Evolutionary conservation across 202 grass and related monocot species (phyloP).

Genomic region (Eragrostis tef): DNA sequence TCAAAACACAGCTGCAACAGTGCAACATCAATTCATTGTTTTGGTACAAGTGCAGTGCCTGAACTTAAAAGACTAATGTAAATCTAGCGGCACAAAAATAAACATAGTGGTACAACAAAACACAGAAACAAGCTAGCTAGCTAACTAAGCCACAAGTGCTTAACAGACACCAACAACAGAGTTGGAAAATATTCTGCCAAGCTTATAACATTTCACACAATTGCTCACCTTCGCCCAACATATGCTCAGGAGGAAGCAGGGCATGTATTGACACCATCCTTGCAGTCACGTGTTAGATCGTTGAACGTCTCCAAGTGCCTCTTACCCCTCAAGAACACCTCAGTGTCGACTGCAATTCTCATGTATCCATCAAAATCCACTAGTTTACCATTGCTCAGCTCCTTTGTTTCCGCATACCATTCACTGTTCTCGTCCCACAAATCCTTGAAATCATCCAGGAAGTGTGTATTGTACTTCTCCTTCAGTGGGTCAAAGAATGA

Average conservation of each 20-base stretch:
- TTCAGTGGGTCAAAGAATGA: constrained; percentile 82
- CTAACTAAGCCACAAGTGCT: constrained; percentile 34
- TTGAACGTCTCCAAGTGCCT: constrained; percentile 94
- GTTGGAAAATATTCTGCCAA: constrained; percentile 32
- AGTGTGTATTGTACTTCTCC: constrained; percentile 65
- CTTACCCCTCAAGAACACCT: constrained; percentile 89
- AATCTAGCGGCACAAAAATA: constrained; percentile 20
- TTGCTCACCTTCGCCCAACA: constrained; percentile 36
- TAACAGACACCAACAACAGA: constrained; percentile 28
- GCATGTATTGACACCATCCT: constrained; percentile 89
- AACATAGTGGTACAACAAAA: constrained; percentile 33
- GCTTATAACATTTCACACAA: constrained; percentile 11
- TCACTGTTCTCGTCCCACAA: constrained; percentile 85
- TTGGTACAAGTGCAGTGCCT: constrained; percentile 29
- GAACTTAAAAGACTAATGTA: constrained; percentile 48
- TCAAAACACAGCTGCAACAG: constrained; percentile 33
- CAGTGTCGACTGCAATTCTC: constrained; percentile 89
- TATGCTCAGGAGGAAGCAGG: constrained; percentile 47
- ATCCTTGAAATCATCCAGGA: constrained; percentile 86
- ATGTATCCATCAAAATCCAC: constrained; percentile 96
- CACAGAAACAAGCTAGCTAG: constrained; percentile 25
- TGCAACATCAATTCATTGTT: constrained; percentile 23
- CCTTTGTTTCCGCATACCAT: constrained; percentile 91
- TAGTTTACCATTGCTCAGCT: constrained; percentile 69
- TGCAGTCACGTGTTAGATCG: constrained; percentile 80